These are phyloP conservation scores for Phaeosphaeriaceae sp. DNA, from an alignment of 2,329 filamentous ascomycete genomes.

Conservation along the genomic window DNA sequence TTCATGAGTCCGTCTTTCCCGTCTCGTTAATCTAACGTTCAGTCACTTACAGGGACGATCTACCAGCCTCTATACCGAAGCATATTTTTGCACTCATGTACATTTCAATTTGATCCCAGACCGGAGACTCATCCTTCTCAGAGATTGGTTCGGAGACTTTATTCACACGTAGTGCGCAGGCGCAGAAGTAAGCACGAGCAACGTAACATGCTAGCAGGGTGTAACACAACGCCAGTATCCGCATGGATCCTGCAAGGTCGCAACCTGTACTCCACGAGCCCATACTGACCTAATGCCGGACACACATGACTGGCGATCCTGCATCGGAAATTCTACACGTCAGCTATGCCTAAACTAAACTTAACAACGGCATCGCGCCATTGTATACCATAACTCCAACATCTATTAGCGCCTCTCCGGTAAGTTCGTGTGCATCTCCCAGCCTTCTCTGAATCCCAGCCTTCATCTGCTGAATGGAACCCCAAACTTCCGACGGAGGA, in stretches of 20 bases:
- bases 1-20: not conserved
- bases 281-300: not conserved
- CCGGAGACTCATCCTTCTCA: not conserved
- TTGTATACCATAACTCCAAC: not conserved
- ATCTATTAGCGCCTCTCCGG: not conserved
- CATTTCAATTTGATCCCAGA: not conserved
- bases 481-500: not conserved
- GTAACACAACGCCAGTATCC: not conserved
- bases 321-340: slow-evolving; percentile 10
- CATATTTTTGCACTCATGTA: not conserved
- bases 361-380: slow-evolving; percentile 3
- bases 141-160: slow-evolving; percentile 1
- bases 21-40: not conserved
- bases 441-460: not conserved
- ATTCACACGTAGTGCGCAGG: not conserved
- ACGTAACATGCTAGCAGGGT: not conserved
- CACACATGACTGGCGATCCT: not conserved
- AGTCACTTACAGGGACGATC: not conserved
- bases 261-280: not conserved
- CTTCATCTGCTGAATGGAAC: not conserved
- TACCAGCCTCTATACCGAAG: not conserved
- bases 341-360: slow-evolving; percentile 11
- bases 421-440: not conserved
- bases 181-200: not conserved
- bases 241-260: not conserved